These are phyloP conservation scores for Penicillium desertorum DNA, from an alignment of 495 filamentous ascomycete species.

Conservation along the genomic window DNA sequence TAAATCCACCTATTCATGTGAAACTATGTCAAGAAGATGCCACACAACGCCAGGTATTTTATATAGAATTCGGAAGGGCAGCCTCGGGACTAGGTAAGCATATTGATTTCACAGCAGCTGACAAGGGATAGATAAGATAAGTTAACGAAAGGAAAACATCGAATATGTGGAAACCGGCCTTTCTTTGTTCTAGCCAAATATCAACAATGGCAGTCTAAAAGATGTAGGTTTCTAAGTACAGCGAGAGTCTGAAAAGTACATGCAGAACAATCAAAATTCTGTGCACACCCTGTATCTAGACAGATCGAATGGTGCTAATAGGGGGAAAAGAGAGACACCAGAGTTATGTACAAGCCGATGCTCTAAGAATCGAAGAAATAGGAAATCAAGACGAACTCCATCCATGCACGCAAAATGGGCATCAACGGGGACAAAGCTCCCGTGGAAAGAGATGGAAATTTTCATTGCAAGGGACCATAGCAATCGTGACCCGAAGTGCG, in stretches of 20 bases:
- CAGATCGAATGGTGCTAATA: background rate
- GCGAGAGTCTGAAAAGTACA: background rate
- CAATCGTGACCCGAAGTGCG: conserved; percentile 4
- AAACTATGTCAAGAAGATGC: background rate
- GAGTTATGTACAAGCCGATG: conserved; percentile 1
- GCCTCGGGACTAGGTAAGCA: background rate
- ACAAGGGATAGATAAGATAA: too few species aligned
- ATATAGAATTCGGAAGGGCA: background rate
- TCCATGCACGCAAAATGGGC: conserved; percentile 11
- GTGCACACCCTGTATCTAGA: conserved; percentile 1
- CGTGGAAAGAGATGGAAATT: background rate
- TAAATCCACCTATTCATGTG: background rate
- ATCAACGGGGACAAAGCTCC: background rate
- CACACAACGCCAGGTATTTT: background rate
- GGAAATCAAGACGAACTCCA: conserved; percentile 10
- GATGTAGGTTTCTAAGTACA: background rate
- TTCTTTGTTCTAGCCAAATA: background rate
- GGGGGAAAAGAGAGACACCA: background rate
- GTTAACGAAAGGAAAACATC: background rate
- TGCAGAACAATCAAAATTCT: background rate
- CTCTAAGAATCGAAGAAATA: conserved; percentile 7
- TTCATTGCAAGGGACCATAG: conserved; percentile 5
- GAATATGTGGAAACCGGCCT: background rate
- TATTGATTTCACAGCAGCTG: background rate
- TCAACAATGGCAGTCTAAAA: background rate